Evolutionary conservation across 352 stramenopile genomes (phyloP), one percentile per base, ranked within the genome.

Genomic region (Pythium volutum): DNA sequence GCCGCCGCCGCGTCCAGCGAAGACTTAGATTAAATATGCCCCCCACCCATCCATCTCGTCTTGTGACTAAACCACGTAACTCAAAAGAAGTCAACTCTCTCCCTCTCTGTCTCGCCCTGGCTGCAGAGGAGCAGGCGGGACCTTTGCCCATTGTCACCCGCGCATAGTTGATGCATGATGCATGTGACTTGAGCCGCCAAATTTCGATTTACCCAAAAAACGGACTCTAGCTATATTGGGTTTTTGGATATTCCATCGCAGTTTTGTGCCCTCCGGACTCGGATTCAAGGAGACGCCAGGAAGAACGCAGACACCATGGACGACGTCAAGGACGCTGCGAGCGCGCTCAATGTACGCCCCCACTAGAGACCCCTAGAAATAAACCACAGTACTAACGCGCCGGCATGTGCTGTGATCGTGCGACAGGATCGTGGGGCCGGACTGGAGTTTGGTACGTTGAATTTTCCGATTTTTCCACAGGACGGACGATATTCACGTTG

Each of bases 21-120:
- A 72, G 83, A 93, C 66, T 76, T 93, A 88, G 83, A 93, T 78
- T 93, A 89, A 91, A 82, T 65, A 64, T 67, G 54, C 41, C 29
- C 57, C 51, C n/a, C 38, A 25, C n/a, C n/a, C n/a, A n/a, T n/a
- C 33, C 46, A 20, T 39, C 41, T 59, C 36, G 42, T 52, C 31
- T 31, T 60, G 54, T 50, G 18, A 58, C 39, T 53, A 58, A 57
- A 58, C 34, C 36, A 39, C 58, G 51, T 36, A 36, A 49, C 22
- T 59, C 38, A 59, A 57, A 59, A 57, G 25, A 43, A 59, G 45
- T 43, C 33, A 41, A 18, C 23, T 54, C 43, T 18, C 39, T 41
- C 20, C 6, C 27, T 53, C 33, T 48, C 33, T 23, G 16, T 54
- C 43, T 18, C 25, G 25, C 10, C 8, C 27, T 38, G 7, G 7